phyloP scores from a whole-genome alignment of 2,329 filamentous ascomycete species.

The Trichoderma lentiforme region DNA sequence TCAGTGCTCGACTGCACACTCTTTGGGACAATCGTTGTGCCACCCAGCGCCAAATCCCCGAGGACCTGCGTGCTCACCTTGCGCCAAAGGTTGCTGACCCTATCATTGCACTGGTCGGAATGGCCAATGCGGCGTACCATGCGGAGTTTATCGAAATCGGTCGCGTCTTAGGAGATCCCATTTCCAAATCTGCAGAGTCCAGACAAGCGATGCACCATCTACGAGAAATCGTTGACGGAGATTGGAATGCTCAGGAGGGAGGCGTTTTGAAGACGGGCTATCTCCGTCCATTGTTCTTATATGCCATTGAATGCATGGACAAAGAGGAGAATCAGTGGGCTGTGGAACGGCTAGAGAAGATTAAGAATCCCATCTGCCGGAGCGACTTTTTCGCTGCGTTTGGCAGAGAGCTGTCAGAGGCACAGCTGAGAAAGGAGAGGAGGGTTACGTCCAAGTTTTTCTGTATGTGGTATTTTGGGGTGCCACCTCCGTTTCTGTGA shows the following conservation, averaged over 20 bases:
- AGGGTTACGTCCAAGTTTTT: conserved; percentile 26
- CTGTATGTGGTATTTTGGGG: conserved; percentile 24
- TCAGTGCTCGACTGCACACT: conserved; percentile 17
- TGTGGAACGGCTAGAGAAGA: conserved; percentile 20
- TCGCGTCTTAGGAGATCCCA: conserved; percentile 24
- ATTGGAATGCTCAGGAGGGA: conserved; percentile 16
- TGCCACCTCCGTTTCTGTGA: conserved; percentile 22
- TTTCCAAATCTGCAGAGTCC: conserved; percentile 21
- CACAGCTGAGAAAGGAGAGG: conserved; percentile 24
- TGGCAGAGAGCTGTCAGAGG: conserved; percentile 20
- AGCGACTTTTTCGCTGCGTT: conserved; percentile 23
- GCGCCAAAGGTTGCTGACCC: conserved; percentile 19
- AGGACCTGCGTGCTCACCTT: conserved; percentile 21
- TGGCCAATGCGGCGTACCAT: conserved; percentile 24
- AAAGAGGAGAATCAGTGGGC: conserved; percentile 22
- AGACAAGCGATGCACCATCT: conserved; percentile 19
- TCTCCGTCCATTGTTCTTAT: conserved; percentile 25
- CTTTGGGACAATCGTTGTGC: conserved; percentile 21
- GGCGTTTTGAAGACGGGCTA: conserved; percentile 22
- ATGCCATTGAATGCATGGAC: conserved; percentile 24
- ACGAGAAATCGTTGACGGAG: conserved; percentile 22
- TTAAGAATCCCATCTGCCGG: conserved; percentile 17
- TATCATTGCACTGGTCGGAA: conserved; percentile 21
- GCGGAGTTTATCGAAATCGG: conserved; percentile 25
- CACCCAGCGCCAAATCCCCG: conserved; percentile 18